Base-by-base conservation (phyloP, 1,139 yeast genomes). In the Yamadazyma atlantica region DNA sequence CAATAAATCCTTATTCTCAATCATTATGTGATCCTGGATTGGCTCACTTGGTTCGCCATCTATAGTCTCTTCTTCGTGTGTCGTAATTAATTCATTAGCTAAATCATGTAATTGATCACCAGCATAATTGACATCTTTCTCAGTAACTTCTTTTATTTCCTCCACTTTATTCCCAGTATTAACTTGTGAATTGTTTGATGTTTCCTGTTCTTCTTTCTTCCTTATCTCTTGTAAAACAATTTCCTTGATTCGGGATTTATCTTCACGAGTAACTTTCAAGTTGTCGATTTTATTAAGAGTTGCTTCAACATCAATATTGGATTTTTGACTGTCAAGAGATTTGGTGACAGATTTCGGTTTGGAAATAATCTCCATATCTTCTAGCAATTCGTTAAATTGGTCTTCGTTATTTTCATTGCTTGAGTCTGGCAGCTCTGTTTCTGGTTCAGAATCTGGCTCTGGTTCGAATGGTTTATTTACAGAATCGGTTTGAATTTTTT, bases 191-290 rank as follows among this genome's bases (percentile, higher is more conserved):
- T 9, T 6, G 9, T 9, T 9, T 6, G 9, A 9, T 19, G 22
- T 9, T 9, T 9, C 22, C 6, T 6, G 22, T 28, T 28, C n/a
- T 34, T 36, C 25, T 15, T 18, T 43, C 36, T 16, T 45, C 36
- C 26, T 36, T 43, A 27, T 18, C 29, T 55, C 58, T 19, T 52
- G 55, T 4, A 53, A 32, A 26, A 60, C 49, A 17, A 60, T 47
- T 37, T 49, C 44, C 43, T 62, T 64, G 33, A 83, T 60, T 29
- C 70, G 69, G 9, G 73, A 57, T 37, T 83, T 66, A 42, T 82
- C 85, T 6, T 75, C 71, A 0, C 75, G 67, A 40, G 64, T 69
- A 8, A 80, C 65, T 4, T 73, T 62, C 24, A 74, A 49, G 7
- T 48, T 35, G 36, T 66, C 70, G 15, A 66, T 57, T 39, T 51